These are phyloP conservation scores for Phanerochaete sordida DNA, from an alignment of 768 basidiomycete species.

Conservation along the genomic window DNA sequence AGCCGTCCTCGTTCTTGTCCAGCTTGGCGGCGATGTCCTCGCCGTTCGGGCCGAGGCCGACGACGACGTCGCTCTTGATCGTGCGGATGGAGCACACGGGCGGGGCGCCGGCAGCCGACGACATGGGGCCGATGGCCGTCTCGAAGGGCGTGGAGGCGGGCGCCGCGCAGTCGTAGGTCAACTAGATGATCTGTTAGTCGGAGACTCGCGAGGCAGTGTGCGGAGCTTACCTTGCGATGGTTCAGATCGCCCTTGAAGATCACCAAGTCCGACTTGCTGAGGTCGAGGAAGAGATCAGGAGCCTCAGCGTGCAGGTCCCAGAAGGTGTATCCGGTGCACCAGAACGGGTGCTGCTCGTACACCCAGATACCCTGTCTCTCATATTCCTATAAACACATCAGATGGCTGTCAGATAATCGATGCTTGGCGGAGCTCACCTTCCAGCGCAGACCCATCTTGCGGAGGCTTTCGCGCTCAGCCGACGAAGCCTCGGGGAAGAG, in stretches of 20 bases:
- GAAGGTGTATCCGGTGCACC: conserved; percentile 96
- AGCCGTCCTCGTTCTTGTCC: conserved; percentile 85
- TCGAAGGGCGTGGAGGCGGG: conserved; percentile 87
- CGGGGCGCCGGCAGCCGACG: conserved; percentile 83
- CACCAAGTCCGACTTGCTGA: conserved; percentile 87
- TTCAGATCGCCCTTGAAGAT: conserved; percentile 95
- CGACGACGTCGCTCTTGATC: conserved; percentile 94
- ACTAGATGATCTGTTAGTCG: conserved; percentile 9
- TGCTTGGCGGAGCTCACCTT: conserved; percentile 70
- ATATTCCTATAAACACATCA: conserved; percentile 59
- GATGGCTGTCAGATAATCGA: neutral
- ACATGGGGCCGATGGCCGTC: conserved; percentile 89
- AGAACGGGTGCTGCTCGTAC: conserved; percentile 92
- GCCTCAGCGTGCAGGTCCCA: conserved; percentile 84
- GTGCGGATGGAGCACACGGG: conserved; percentile 84
- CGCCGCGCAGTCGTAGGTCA: conserved; percentile 84
- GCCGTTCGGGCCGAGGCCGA: conserved; percentile 69
- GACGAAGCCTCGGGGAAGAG: conserved; percentile 85
- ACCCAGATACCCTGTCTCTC: conserved; percentile 91
- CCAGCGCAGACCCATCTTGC: conserved; percentile 81
- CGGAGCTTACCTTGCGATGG: conserved; percentile 60
- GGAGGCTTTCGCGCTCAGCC: conserved; percentile 74
- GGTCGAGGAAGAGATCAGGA: conserved; percentile 88
- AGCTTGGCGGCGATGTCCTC: conserved; percentile 72
- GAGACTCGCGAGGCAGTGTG: neutral